Conservation (phyloP, 2,329 filamentous ascomycete genomes). For the Paecilomyces fulvus region DNA sequence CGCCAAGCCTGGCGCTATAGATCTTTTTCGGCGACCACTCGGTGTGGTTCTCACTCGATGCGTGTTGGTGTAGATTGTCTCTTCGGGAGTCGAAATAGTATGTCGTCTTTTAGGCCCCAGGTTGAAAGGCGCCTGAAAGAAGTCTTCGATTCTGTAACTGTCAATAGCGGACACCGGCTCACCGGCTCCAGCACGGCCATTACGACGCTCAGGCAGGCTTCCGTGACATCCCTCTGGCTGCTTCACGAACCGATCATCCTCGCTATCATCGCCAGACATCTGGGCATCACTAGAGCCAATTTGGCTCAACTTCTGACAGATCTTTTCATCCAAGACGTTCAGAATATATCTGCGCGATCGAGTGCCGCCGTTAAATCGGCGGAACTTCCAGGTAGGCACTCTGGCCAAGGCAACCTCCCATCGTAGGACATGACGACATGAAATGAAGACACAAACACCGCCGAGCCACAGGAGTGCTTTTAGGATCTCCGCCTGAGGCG, state of each 20-base stretch:
- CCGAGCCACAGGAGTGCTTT: constrained; percentile 79
- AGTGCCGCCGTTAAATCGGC: constrained; percentile 40
- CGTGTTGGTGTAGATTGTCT: constrained; percentile 15
- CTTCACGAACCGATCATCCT: constrained; percentile 18
- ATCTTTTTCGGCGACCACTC: constrained; percentile 57
- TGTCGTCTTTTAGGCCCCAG: constrained; percentile 32
- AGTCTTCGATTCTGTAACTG: constrained; percentile 15
- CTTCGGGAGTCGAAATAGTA: constrained; percentile 43
- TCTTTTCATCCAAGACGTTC: constrained; percentile 34
- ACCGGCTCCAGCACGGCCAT: constrained; percentile 5
- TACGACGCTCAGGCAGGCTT: not conserved
- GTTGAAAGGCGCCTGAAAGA: constrained; percentile 11
- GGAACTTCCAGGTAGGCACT: constrained; percentile 86
- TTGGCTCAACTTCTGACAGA: constrained; percentile 43
- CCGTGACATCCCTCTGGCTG: constrained; percentile 25
- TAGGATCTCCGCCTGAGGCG: constrained; percentile 76
- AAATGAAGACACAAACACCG: constrained; percentile 65
- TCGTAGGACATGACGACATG: constrained; percentile 64
- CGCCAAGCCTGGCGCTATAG: constrained; percentile 55
- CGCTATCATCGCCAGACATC: constrained; percentile 30
- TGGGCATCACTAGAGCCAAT: constrained; percentile 26
- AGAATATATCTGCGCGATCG: constrained; percentile 32
- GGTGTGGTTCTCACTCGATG: constrained; percentile 42
- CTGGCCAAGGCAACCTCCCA: constrained; percentile 82
- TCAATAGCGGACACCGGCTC: constrained; percentile 16